Conservation (phyloP, 2,329 filamentous ascomycete species). For the Cercospora brassicicola region DNA sequence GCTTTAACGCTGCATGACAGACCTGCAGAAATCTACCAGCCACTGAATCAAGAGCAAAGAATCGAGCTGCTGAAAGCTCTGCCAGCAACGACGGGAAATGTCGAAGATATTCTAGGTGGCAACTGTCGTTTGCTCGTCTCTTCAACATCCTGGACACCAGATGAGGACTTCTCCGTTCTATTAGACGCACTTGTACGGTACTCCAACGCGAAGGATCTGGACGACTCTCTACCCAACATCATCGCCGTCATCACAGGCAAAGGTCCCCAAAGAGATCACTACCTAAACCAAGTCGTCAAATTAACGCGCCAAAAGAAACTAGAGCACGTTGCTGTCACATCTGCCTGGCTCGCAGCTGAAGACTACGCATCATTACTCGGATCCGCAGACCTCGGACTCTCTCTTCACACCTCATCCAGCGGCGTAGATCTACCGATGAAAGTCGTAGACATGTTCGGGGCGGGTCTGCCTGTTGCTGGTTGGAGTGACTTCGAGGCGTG, state of each 20-base stretch:
- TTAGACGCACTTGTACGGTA: conserved; percentile 79
- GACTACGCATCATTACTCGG: conserved; percentile 85
- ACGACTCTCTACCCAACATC: conserved; percentile 61
- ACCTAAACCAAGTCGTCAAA: conserved; percentile 63
- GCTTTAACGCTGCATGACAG: conserved; percentile 78
- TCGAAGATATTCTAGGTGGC: conserved; percentile 45
- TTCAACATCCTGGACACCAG: conserved; percentile 94
- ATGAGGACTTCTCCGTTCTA: conserved; percentile 89
- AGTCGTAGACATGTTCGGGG: conserved; percentile 98
- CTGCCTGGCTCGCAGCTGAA: conserved; percentile 78
- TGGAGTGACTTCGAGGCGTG: conserved; percentile 87
- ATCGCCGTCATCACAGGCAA: conserved; percentile 92
- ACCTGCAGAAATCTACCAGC: conserved; percentile 78
- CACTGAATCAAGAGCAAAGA: conserved; percentile 56
- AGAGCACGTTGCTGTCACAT: conserved; percentile 68
- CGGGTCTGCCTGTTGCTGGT: conserved; percentile 83
- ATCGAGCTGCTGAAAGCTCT: conserved; percentile 64
- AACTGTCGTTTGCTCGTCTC: conserved; percentile 74
- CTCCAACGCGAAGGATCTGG: conserved; percentile 47
- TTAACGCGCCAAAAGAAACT: conserved; percentile 65
- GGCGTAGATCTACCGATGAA: conserved; percentile 98
- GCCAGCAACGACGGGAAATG: conserved; percentile 62
- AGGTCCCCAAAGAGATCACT: conserved; percentile 77
- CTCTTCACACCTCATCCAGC: conserved; percentile 87
- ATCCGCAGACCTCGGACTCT: conserved; percentile 84